Evolutionary conservation across 257 asterid genomes (phyloP), one percentile per base, ranked within the genome.

Genomic region (Przewalskia tangutica): DNA sequence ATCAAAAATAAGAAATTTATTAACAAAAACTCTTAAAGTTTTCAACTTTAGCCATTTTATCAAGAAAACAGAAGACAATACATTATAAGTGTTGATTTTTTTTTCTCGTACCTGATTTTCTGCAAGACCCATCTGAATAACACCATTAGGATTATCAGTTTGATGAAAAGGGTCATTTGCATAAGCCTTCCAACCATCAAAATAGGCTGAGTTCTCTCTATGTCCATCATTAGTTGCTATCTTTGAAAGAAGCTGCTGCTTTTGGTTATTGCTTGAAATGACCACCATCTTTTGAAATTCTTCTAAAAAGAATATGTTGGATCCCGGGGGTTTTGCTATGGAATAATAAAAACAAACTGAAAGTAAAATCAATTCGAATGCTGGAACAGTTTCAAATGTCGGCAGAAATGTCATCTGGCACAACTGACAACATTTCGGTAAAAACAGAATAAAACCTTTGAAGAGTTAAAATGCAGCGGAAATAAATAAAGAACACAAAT

Each of bases 131-230:
- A 91, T 89, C 71, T 91, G 95, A 82, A 92, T 90, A 68, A 92
- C 94, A 7, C 97, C 94, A 64, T 81, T 66, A 6, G 91, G 89
- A 81, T 92, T 92, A 0, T 84, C 54, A 4, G 84, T 83, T 16
- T 89, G 92, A 86, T 90, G 94, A 62, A 83, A 90, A 53, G 97
- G 94, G 44, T 92, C 86, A 20, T 53, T 85, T 51, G 91, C 92
- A 77, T 90, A 92, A 10, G 97, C 97, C 71, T 90, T 92, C 97
- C 94, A 92, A 2, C 97, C 97, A 67, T 92, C 93, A 59, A 92
- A 92, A 34, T 84, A 91, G 2, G 94, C 86, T 0, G 93, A 91
- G 86, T 91, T 89, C 68, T 91, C 96, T 2, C 93, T 95, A 70
- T 92, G 97, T 4, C 97, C 97, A 2, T 89, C 89, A 77, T 82